Conservation (phyloP, 441 rosid genomes). For the Pelargonium fulgidum region DNA sequence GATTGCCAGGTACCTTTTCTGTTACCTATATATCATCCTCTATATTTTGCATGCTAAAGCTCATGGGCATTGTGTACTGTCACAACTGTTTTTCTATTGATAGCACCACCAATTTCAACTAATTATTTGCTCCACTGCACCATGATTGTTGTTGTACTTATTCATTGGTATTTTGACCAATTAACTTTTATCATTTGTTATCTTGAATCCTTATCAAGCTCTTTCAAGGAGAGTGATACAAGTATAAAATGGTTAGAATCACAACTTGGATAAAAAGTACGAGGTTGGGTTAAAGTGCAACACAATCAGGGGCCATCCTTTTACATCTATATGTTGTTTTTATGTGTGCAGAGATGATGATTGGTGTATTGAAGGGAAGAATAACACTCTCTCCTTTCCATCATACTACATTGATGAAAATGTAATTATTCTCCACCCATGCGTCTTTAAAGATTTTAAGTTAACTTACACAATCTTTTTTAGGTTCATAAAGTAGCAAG, state of each 20-base stretch:
- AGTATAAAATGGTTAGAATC: background rate
- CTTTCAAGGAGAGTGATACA: background rate
- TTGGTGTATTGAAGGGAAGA: constrained; percentile 67
- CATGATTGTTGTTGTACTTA: background rate
- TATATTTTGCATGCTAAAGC: constrained; percentile 7
- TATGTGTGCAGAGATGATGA: constrained; percentile 73
- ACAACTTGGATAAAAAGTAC: constrained; percentile 3
- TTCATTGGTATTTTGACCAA: constrained; percentile 3
- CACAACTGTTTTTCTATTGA: background rate
- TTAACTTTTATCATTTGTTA: constrained; percentile 9
- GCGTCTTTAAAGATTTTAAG: constrained; percentile 17
- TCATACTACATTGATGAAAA: constrained; percentile 93
- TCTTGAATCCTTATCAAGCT: constrained; percentile 5
- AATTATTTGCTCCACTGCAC: constrained; percentile 6
- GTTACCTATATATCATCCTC: background rate
- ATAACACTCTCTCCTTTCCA: constrained; percentile 67
- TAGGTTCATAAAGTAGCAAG: background rate
- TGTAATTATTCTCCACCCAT: constrained; percentile 47
- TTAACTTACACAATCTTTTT: background rate
- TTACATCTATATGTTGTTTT: constrained; percentile 14
- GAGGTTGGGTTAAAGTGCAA: background rate
- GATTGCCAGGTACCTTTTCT: constrained; percentile 47
- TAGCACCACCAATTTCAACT: background rate
- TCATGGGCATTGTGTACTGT: constrained; percentile 1
- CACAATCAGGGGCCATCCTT: background rate